Percentiles rank a stretch among this genome's conserved stretches.
Conservation (phyloP, 768 basidiomycete species). For the Candolleomyces aberdarensis region DNA sequence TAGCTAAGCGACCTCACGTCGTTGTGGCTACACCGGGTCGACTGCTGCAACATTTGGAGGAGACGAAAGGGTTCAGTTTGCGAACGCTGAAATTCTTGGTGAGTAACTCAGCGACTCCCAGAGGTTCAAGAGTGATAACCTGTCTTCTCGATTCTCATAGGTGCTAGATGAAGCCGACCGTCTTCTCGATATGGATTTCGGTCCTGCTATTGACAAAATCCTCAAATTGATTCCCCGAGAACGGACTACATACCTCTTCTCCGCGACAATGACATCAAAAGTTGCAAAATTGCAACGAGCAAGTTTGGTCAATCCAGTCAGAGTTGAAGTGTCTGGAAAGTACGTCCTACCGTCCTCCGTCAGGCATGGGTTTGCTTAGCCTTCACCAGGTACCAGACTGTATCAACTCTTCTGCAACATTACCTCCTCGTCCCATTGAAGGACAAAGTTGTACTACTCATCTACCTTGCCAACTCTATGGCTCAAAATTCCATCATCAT, state of each 20-base stretch:
- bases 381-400: constrained; percentile 83
- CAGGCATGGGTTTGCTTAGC: constrained; percentile 1
- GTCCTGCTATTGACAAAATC: constrained; percentile 93
- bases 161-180: constrained; percentile 98
- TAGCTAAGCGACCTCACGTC: constrained; percentile 92
- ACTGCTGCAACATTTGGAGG: constrained; percentile 90
- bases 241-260: constrained; percentile 93
- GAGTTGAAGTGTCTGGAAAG: constrained; percentile 93
- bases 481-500: constrained; percentile 93
- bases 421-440: constrained; percentile 91
- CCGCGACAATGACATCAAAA: constrained; percentile 98
- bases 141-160: constrained; percentile 34
- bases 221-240: constrained; percentile 93
- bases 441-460: constrained; percentile 88
- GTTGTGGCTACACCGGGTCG: constrained; percentile 95
- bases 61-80: constrained; percentile 95
- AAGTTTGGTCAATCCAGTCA: constrained; percentile 88
- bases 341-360: constrained; percentile 32
- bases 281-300: constrained; percentile 95
- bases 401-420: constrained; percentile 91
- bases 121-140: not conserved
- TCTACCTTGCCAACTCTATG: constrained; percentile 85
- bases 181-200: constrained; percentile 94
- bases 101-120: constrained; percentile 21
- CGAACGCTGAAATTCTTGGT: constrained; percentile 86